Percentiles rank a stretch among this genome's conserved stretches.
Conservation (phyloP, 495 filamentous ascomycete genomes). For the Ramalina peruviana region DNA sequence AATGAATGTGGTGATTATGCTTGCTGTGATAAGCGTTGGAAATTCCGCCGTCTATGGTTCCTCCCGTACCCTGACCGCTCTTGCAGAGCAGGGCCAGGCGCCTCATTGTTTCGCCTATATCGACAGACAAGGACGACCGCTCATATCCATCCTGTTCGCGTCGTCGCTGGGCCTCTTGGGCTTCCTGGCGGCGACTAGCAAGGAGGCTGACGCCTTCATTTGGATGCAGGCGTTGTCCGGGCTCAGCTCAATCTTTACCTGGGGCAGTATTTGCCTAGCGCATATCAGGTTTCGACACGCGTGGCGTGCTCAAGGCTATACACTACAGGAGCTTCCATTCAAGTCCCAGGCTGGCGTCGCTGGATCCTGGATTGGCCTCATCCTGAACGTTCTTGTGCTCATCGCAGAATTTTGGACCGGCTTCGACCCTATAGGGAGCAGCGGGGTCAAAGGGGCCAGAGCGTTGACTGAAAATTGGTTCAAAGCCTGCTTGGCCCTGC, state of each 20-base stretch:
- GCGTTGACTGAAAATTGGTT: constrained; percentile 55
- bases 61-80: constrained; percentile 70
- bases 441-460: constrained; percentile 24
- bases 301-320: constrained; percentile 57
- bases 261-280: constrained; percentile 74
- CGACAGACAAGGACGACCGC: constrained; percentile 68
- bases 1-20: constrained; percentile 83
- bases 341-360: constrained; percentile 61
- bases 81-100: constrained; percentile 76
- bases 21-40: constrained; percentile 76
- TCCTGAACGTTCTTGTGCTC: constrained; percentile 69
- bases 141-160: constrained; percentile 58
- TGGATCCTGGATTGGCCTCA: constrained; percentile 74
- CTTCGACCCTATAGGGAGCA: constrained; percentile 51
- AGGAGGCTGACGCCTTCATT: constrained; percentile 51
- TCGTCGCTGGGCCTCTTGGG: constrained; percentile 59
- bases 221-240: constrained; percentile 90
- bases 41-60: constrained; percentile 81
- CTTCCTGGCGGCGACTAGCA: constrained; percentile 57
- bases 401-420: constrained; percentile 90
- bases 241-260: constrained; percentile 82
- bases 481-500: constrained; percentile 62
- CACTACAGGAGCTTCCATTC: constrained; percentile 66
- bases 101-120: constrained; percentile 66
- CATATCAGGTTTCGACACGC: constrained; percentile 87